Percentiles rank a stretch among this genome's conserved stretches.
Evolutionary conservation across 2,329 filamentous ascomycete genomes (phyloP).

Genomic region (Ustilaginoidea virens): DNA sequence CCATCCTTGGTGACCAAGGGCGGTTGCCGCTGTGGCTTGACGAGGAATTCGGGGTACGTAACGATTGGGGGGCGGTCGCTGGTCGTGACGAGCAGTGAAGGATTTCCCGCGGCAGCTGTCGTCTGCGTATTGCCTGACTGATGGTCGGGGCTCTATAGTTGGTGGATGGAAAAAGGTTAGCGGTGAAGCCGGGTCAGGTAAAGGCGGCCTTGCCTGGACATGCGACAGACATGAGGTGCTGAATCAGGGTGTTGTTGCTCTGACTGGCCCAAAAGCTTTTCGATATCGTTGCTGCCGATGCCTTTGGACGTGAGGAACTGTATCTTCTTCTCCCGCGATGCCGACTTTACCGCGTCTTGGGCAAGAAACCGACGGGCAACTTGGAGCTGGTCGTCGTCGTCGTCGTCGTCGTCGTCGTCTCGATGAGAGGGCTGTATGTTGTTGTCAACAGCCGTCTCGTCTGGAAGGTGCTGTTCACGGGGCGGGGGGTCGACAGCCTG

Average conservation of each 20-base stretch:
- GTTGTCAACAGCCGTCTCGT: no score
- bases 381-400: slow-evolving; percentile 24
- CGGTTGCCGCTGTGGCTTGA: slow-evolving; percentile 36
- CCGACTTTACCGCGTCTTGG: slow-evolving; percentile 55
- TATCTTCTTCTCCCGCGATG: slow-evolving; percentile 55
- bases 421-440: slow-evolving; percentile 1
- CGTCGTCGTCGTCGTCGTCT: slow-evolving; percentile 6
- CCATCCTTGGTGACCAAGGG: slow-evolving; percentile 46
- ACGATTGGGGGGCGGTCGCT: slow-evolving; percentile 43
- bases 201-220: no score
- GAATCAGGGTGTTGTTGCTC: slow-evolving; percentile 6
- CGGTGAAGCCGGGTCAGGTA: background rate
- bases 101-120: slow-evolving; percentile 6
- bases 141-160: background rate
- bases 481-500: no score
- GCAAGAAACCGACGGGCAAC: slow-evolving; percentile 64
- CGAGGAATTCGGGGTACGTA: slow-evolving; percentile 56
- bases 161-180: background rate
- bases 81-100: slow-evolving; percentile 11
- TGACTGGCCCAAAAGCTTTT: slow-evolving; percentile 39
- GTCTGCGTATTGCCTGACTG: background rate
- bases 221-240: slow-evolving; percentile 8
- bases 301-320: slow-evolving; percentile 69
- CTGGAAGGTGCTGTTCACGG: no score
- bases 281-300: slow-evolving; percentile 49